Percentiles rank a stretch among this genome's conserved stretches.
These are phyloP conservation scores for Metrosideros polymorpha DNA, from an alignment of 441 rosid genomes.

Conservation along the genomic window DNA sequence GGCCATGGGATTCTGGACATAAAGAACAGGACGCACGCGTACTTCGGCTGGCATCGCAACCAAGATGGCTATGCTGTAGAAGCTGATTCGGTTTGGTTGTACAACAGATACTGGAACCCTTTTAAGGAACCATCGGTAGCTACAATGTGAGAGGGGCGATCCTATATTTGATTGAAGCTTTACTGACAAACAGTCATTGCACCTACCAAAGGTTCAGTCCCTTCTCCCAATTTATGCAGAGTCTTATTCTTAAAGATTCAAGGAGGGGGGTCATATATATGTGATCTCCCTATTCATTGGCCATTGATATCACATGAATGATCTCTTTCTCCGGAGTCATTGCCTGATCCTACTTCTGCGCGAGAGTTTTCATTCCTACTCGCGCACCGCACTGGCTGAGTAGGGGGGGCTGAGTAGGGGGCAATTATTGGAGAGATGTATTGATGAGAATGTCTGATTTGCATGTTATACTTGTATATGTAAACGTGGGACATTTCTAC, in stretches of 20 bases:
- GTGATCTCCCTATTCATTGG: neutral
- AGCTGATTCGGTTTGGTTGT: conserved; percentile 11
- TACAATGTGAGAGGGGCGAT: neutral
- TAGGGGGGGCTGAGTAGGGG: neutral
- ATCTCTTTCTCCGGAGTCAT: neutral
- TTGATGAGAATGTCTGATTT: neutral
- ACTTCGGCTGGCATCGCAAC: conserved; percentile 13
- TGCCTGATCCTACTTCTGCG: neutral
- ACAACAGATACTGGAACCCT: conserved; percentile 12
- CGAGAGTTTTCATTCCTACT: neutral
- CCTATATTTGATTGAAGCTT: neutral
- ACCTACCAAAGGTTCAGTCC: neutral
- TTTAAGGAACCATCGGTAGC: neutral
- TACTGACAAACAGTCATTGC: neutral
- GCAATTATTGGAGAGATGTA: neutral
- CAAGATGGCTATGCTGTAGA: conserved; percentile 8
- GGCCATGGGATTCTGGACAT: conserved; percentile 16
- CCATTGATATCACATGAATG: neutral
- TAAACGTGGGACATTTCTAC: neutral
- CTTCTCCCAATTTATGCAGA: neutral
- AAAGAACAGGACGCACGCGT: conserved; percentile 15
- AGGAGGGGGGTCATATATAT: neutral
- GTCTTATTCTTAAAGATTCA: neutral
- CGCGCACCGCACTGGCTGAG: neutral
- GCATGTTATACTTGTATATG: neutral